Base-by-base conservation (phyloP, 108 stramenopile species). In the Cyclotella sp. region DNA sequence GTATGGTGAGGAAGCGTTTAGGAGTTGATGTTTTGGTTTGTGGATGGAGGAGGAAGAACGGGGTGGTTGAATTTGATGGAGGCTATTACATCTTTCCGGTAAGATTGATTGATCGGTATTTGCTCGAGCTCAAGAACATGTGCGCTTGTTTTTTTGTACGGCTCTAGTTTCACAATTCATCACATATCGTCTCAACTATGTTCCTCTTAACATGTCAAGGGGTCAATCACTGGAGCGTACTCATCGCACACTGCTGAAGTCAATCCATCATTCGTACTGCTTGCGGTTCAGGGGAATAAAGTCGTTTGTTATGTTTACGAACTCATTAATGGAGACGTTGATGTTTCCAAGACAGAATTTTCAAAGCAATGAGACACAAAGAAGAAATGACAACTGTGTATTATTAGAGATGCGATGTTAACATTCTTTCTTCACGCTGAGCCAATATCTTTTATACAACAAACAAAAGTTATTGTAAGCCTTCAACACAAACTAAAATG, bases 261-360 rank as follows among this genome's bases (percentile, higher is more conserved):
- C 29, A 79, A 75, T 29, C 94, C 94, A 18, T 92, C 91, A 6
- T 99, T 99, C 52, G 89, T 98, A 42, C 85, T 99, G 59, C 82
- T 99, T 29, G 98, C 98, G 21, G 88, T 99, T 47, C 97, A 98
- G 68, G 97, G 93, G 15, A 70, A 59, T 18, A 98, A 97, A 72
- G 87, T 97, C 42, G 97, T 98, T 13, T 96, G 95, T 68, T 99
- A 98, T 65, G 93, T 97, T 3, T 98, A 98, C 68, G 86, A 90
- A 72, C 62, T 89, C 12, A 75, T 78, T 14, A 63, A 86, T 75
- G 92, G 85, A 26, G 91, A 93, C 64, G 91, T 93, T 11, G 92
- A 95, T 69, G 93, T 94, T 18, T 91, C 91, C 30, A 95, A 95
- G 53, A 93, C 90, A 18, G 94, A 95, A 44, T 93, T 93, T 58